Evolutionary conservation across 257 asterid genomes (phyloP), one percentile per base, ranked within the genome.

Genomic region (Penstemon eatonii): DNA sequence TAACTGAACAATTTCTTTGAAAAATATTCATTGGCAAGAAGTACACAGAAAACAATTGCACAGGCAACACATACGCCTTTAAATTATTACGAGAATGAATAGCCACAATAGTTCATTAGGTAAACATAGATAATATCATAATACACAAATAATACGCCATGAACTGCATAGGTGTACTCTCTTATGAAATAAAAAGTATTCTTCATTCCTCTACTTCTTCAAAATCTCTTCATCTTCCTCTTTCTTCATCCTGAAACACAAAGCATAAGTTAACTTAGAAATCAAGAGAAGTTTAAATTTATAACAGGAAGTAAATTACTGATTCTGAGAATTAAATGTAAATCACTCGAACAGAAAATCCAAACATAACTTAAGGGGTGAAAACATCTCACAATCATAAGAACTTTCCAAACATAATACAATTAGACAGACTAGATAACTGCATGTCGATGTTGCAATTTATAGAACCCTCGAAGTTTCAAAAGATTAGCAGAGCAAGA

Each of bases 131-230:
- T 10, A 66, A 7, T 57, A 68, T 25, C 33, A 25, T 25, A 25
- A 25, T 25, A 25, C 56, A 44, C 12, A 56, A 45, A 43, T 45
- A 68, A 36, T 43, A 56, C 12, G 57, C 18, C 72, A 44, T 43
- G n/a, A 67, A 64, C 13, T 50, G 6, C 46, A 8, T 38, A 51
- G 60, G 25, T 46, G 73, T 59, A 56, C 58, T 44, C 51, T 37
- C 10, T 58, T 58, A 43, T 64, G 52, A 15, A 37, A 47, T 33
- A 69, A 39, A 58, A 38, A 47, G 42, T 39, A 45, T 38, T 15
- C 43, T 47, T 59, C 47, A 4, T 37, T 11, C 6, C 8, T 3
- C 46, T 43, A 43, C 11, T 3, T 38, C 51, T 15, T 44, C 56
- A 4, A 7, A 4, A 8, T 53, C 33, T 33, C 54, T 41, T 53